Conservation (phyloP, 2,329 filamentous ascomycete species). For the Ophiostoma himal-ulmi region DNA sequence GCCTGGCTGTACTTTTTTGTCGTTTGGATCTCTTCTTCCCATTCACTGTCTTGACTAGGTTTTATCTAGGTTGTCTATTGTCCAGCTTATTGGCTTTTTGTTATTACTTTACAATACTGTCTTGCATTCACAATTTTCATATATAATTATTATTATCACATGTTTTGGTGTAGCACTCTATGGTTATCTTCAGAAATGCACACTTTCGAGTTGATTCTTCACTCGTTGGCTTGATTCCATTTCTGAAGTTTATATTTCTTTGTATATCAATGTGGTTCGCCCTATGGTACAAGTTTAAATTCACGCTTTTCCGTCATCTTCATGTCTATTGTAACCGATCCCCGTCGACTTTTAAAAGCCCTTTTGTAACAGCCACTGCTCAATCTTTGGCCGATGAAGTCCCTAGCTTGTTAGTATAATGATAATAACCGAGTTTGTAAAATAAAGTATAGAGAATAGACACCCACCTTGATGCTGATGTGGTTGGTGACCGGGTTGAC, state of each 20-base stretch:
- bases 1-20: not conserved
- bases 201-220: not conserved
- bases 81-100: not conserved
- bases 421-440: not conserved
- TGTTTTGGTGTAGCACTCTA: not conserved
- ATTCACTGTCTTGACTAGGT: not conserved
- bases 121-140: conserved; percentile 4
- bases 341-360: conserved; percentile 8
- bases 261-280: conserved; percentile 1
- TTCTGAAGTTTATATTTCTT: not conserved
- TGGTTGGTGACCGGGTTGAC: conserved; percentile 61
- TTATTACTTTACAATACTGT: not conserved
- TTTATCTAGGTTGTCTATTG: not conserved
- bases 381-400: conserved; percentile 5
- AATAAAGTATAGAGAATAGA: not conserved
- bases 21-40: not conserved
- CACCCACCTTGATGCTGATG: conserved; percentile 62
- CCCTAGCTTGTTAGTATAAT: conserved; percentile 12
- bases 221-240: not conserved
- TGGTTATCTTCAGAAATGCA: not conserved
- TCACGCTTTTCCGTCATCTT: not conserved
- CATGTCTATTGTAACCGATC: not conserved
- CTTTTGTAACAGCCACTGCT: conserved; percentile 9
- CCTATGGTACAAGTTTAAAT: conserved; percentile 13
- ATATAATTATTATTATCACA: not conserved